Base-by-base conservation (phyloP, 1,139 yeast genomes). In the Protomyces gravidus region DNA sequence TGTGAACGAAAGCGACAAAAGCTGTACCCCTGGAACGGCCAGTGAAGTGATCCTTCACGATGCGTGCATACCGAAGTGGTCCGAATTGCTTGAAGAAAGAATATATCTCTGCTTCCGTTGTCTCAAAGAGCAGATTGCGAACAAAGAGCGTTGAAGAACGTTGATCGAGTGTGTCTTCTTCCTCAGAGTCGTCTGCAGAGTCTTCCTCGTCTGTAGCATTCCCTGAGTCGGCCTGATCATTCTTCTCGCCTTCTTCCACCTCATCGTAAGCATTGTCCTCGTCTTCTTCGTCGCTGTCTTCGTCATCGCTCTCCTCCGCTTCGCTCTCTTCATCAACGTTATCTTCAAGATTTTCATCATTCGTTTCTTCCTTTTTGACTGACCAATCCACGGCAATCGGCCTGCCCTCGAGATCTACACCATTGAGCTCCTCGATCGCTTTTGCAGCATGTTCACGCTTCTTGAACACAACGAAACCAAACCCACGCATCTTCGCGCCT, bases 331-430 rank as follows among this genome's bases (percentile, higher is more conserved):
- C 70, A 9, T 65, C 68, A 11, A 69, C 73, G 25, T 67, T 71
- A 0, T 69, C 75, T 2, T 71, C 49, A 30, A 55, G 60, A 26
- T 61, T 46, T 45, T 60, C 55, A 96, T 96, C 92, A 68, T 84
- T 85, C 6, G 50, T 0, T 7, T 46, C 58, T 45, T 83, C 79
- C 74, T 90, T 92, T 71, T 89, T 92, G 62, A 92, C 76, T 1
- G 98, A 97, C 72, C 85, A 86, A 78, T 88, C 97, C 27, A 92
- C 97, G 33, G 96, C 94, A 57, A 92, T 97, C 67, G 83, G 86
- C 72, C 98, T 82, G 1, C 92, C 97, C 68, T 85, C 89, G 62
- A 94, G 86, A 72, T 88, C 84, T 67, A 90, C 74, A 3, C 87
- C 95, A 52, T 72, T 72, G 28, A 84, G 78, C 45, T 80, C 89